Conservation (phyloP, 306 rosid genomes). For the Glycine latifolia region DNA sequence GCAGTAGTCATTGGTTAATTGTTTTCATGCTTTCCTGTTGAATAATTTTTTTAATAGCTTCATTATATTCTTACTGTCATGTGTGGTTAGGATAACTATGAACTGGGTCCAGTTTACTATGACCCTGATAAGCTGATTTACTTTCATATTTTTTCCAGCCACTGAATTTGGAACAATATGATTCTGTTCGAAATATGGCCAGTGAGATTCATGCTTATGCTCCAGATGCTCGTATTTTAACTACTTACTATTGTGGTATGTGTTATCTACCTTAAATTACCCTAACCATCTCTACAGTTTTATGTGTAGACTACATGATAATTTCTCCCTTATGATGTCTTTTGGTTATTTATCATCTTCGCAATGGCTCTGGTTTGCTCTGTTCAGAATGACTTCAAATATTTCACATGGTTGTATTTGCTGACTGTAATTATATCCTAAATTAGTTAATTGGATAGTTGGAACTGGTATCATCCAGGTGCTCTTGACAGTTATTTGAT, state of each 20-base stretch:
- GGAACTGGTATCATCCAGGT: conserved; percentile 8
- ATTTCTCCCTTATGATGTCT: conserved; percentile 32
- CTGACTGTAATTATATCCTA: conserved; percentile 29
- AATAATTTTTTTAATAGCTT: conserved; percentile 29
- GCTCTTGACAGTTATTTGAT: conserved; percentile 11
- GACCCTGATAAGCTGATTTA: conserved; percentile 52
- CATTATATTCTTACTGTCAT: conserved; percentile 21
- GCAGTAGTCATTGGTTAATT: conserved; percentile 13
- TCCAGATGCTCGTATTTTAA: conserved; percentile 96
- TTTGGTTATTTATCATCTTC: conserved; percentile 32
- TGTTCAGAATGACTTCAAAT: conserved; percentile 31
- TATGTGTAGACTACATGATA: not conserved
- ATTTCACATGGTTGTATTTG: conserved; percentile 24
- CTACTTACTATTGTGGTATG: conserved; percentile 92
- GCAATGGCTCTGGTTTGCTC: conserved; percentile 40
- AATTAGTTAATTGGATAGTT: conserved; percentile 28
- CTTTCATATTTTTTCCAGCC: conserved; percentile 74
- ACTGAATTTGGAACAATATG: conserved; percentile 90
- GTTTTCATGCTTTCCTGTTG: conserved; percentile 27
- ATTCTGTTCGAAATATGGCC: conserved; percentile 85
- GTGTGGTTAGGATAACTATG: not conserved
- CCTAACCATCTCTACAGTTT: not conserved
- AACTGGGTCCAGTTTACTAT: conserved; percentile 37
- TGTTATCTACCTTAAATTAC: conserved; percentile 35
- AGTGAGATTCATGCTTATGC: conserved; percentile 85